phyloP scores from a whole-genome alignment of 2,329 filamentous ascomycete genomes.

The Beauveria sp. region DNA sequence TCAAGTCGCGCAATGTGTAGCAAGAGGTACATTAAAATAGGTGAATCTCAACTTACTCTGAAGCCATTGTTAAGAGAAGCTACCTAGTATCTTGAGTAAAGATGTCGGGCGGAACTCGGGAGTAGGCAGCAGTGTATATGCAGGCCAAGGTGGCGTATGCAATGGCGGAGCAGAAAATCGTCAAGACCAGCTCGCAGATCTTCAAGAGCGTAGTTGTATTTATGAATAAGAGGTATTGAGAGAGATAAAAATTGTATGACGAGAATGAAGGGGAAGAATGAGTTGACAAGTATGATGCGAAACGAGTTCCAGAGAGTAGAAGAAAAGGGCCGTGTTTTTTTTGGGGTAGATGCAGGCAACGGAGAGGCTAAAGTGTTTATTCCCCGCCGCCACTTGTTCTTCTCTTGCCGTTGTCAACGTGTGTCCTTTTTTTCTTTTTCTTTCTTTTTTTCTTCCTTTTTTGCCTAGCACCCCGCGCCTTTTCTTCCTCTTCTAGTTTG shows the following conservation, averaged over 20 bases:
- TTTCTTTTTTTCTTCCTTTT: too few species aligned
- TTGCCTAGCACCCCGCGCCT: too few species aligned
- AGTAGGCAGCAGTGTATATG: too few species aligned
- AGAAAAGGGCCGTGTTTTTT: neutral
- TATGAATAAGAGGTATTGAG: neutral
- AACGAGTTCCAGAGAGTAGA: neutral
- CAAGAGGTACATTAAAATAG: neutral
- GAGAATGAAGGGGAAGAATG: neutral
- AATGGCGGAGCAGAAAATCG: neutral
- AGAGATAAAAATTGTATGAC: neutral
- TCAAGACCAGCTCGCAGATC: neutral
- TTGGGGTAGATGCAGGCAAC: neutral
- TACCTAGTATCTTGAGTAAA: neutral
- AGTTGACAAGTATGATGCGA: too few species aligned
- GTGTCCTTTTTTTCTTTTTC: neutral
- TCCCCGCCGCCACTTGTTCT: neutral
- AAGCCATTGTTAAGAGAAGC: slow-evolving; percentile 4
- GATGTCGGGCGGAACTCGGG: neutral
- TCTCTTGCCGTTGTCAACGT: neutral
- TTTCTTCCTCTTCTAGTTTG: neutral
- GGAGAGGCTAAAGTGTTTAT: neutral
- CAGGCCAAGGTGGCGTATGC: too few species aligned
- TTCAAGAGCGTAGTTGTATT: neutral
- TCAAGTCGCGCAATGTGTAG: neutral
- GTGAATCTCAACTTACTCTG: neutral